Base-by-base conservation (phyloP, 2,329 filamentous ascomycete genomes). In the Trichoderma citrinoviride region DNA sequence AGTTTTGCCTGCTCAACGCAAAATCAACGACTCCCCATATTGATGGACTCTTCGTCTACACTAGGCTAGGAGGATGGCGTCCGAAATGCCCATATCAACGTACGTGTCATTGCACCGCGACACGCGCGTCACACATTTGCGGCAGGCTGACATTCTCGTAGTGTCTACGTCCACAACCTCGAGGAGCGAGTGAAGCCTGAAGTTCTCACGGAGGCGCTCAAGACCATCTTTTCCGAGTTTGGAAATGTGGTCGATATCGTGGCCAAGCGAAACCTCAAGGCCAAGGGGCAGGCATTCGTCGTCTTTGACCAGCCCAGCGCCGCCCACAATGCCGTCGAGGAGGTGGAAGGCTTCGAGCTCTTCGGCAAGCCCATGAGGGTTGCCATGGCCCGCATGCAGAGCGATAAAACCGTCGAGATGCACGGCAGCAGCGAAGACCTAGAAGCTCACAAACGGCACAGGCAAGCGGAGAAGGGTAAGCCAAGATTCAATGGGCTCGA, bases 251-350 rank as follows among this genome's bases (percentile, higher is more conserved):
- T 96, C 71, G 93, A 97, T 68, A 86, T 97, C 58, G 85, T 96
- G 66, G 91, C 91, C 50, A 96, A 96, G 81, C 92, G 87, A 68
- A 97, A 96, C 76, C 78, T 98, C 33, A 93, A 91, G 76, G 91
- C 92, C 49, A 97, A 96, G 76, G 95, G 95, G 14, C 95, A 99
- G 79, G 95, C 95, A 0, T 99, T 99, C 75, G 80, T 99, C 56
- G 93, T 98, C 52, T 98, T 93, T 75, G 92, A 96, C 71, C 85
- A 82, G 67, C 81, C 89, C n/a, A 90, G 93, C 63, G 86, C 88
- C n/a, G 93, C 93, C 3, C 81, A 85, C 60, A 85, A 87, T 68
- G 94, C 95, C 19, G 90, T 97, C 67, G 91, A 96, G 58, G 92
- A 96, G 71, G 83, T 96, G 67, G 90, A 97, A 72, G 94, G 92